Conservation (phyloP, 345 rosid species). For the Aquilaria malaccensis region DNA sequence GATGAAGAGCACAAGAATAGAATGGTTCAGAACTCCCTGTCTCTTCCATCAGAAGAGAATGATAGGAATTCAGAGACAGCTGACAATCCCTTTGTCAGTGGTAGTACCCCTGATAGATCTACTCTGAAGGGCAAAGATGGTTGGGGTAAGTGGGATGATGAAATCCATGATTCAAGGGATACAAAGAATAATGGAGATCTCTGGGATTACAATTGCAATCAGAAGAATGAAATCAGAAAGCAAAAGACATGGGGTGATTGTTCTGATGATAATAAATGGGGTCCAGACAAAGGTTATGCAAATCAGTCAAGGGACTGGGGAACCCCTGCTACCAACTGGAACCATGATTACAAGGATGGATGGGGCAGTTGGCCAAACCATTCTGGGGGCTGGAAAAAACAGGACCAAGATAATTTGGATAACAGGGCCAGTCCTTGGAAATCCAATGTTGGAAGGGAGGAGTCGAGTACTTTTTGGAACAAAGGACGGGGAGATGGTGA, state of each 20-base stretch:
- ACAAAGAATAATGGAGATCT: conserved; percentile 20
- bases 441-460: conserved; percentile 7
- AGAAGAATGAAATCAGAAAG: conserved; percentile 22
- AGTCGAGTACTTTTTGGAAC: conserved; percentile 13
- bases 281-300: conserved; percentile 8
- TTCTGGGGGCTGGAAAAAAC: conserved; percentile 22
- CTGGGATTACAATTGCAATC: conserved; percentile 37
- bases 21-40: conserved; percentile 7
- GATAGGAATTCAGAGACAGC: conserved; percentile 13
- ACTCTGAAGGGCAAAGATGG: conserved; percentile 17
- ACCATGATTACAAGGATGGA: conserved; percentile 12
- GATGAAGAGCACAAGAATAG: conserved; percentile 19
- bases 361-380: conserved; percentile 17
- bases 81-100: conserved; percentile 35
- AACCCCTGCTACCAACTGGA: conserved; percentile 14
- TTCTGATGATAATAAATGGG: conserved; percentile 20
- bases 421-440: conserved; percentile 21
- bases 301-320: conserved; percentile 12
- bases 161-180: conserved; percentile 10
- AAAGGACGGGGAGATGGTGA: conserved; percentile 20
- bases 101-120: conserved; percentile 9
- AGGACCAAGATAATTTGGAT: conserved; percentile 13
- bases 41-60: conserved; percentile 22
- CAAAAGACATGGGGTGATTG: conserved; percentile 17
- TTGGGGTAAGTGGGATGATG: conserved; percentile 27